Evolutionary conservation across 2,329 filamentous ascomycete genomes (phyloP), one percentile per base, ranked within the genome.

Genomic region (Coniochaeta sp.): DNA sequence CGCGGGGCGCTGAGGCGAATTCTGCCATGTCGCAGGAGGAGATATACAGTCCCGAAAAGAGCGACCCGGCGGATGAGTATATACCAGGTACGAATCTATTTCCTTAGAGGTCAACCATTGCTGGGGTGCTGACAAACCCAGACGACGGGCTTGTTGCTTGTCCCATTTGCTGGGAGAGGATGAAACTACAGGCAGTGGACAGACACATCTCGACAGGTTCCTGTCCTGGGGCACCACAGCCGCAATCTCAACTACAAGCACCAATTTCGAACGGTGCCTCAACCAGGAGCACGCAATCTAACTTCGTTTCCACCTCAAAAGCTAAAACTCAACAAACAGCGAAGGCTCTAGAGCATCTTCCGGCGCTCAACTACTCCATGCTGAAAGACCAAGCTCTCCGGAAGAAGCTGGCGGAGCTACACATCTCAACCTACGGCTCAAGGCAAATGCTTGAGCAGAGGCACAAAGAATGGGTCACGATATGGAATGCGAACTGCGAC

Each of bases 401-500:
- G 57, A 95, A 90, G 70, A 98, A 96, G 74, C 77, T 99, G 47
- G 72, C 79, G 19, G 91, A 96, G 2, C 79, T 95, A 1, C 91
- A 93, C 1, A 87, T 98, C 60, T 88, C 91, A 0, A 82, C 80
- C 11, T 79, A 77, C 62, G 95, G 95, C 0, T 74, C 81, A 0
- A 88, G 88, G 54, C 77, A 81, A 54, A 79, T 93, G 1, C 78
- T 98, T 59, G 89, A 93, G 70, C 84, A 82, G 65, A 84, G 96
- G 19, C 93, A 98, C 69, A 90, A 85, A 26, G 95, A 99, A 73
- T 99, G 93, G 93, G 82, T 95, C 58, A 97, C 95, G 40, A 76
- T 99, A 19, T 97, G 91, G 89, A 99, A 99, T 72, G 90, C 96
- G 12, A 99, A 99, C 71, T 96, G 92, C 74, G 95, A 99, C 73